Evolutionary conservation across 2,329 filamentous ascomycete species (phyloP).

Genomic region (Cladosporium phlei): DNA sequence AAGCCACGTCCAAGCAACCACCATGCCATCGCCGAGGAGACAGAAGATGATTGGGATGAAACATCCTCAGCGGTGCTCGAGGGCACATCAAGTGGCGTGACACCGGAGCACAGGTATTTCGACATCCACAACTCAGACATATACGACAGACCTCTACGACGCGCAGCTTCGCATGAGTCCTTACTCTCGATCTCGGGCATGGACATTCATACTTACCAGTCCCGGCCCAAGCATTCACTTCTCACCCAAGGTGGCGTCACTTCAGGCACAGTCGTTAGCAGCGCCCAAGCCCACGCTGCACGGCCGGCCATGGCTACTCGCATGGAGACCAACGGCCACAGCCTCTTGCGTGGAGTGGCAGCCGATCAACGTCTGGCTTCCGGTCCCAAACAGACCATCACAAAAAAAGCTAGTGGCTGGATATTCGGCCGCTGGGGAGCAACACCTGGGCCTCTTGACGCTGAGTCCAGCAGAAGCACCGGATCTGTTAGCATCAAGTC

Average conservation of each 20-base stretch:
- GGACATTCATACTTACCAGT: slow-evolving; percentile 74
- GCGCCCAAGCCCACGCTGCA: slow-evolving; percentile 31
- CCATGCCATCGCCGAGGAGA: slow-evolving; percentile 28
- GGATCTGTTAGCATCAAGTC: slow-evolving; percentile 14
- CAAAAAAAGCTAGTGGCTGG: slow-evolving; percentile 60
- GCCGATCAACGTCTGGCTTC: slow-evolving; percentile 32
- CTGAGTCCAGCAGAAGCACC: slow-evolving; percentile 13
- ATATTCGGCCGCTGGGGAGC: slow-evolving; percentile 60
- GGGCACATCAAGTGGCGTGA: slow-evolving; percentile 15
- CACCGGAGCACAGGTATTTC: slow-evolving; percentile 22
- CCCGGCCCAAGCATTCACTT: slow-evolving; percentile 70
- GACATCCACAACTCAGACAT: slow-evolving; percentile 5
- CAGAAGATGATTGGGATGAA: slow-evolving; percentile 19
- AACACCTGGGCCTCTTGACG: slow-evolving; percentile 39
- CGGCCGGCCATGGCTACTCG: slow-evolving; percentile 22
- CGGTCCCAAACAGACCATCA: slow-evolving; percentile 36
- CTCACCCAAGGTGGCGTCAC: slow-evolving; percentile 47
- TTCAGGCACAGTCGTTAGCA: slow-evolving; percentile 42
- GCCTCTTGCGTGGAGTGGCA: slow-evolving; percentile 31
- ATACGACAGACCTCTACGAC: slow-evolving; percentile 39
- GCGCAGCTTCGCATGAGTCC: slow-evolving; percentile 76
- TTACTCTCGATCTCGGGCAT: slow-evolving; percentile 82
- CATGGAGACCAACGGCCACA: slow-evolving; percentile 22
- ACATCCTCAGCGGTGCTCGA: neutral
- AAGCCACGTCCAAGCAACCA: slow-evolving; percentile 19